Percentiles rank a stretch among this genome's conserved stretches.
Conservation (phyloP, 2,329 filamentous ascomycete genomes). For the Cercospora sp. region DNA sequence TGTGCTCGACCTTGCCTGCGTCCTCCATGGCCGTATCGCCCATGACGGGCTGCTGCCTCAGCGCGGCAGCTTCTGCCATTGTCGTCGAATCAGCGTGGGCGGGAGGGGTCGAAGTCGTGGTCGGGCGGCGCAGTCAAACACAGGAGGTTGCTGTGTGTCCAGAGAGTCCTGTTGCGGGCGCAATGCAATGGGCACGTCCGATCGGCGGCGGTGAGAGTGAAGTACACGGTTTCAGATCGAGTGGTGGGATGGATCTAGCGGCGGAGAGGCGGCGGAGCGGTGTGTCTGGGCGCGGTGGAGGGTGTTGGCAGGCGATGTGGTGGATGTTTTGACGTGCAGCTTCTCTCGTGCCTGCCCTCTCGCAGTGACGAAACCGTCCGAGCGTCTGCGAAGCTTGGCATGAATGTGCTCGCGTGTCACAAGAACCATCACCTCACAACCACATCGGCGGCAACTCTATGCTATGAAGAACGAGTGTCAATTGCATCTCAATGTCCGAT, state of each 20-base stretch:
- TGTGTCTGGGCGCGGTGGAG: background rate
- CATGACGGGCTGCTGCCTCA: slow-evolving; percentile 33
- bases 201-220: background rate
- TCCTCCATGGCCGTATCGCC: slow-evolving; percentile 98
- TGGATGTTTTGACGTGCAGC: slow-evolving; percentile 12
- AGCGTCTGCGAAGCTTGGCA: slow-evolving; percentile 6
- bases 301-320: background rate
- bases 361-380: slow-evolving; percentile 2
- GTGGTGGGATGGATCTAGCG: background rate
- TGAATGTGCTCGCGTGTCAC: background rate
- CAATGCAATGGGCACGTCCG: background rate
- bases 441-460: background rate
- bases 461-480: background rate
- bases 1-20: slow-evolving; percentile 77
- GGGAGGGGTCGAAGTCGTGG: slow-evolving; percentile 3
- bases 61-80: slow-evolving; percentile 39
- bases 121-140: slow-evolving; percentile 14
- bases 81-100: slow-evolving; percentile 16
- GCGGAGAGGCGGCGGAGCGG: background rate
- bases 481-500: background rate
- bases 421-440: background rate
- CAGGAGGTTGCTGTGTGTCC: slow-evolving; percentile 1
- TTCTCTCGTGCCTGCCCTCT: slow-evolving; percentile 11
- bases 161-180: slow-evolving; percentile 1
- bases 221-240: background rate